These are phyloP conservation scores for Daldinia eschscholtzii DNA, from an alignment of 2,329 filamentous ascomycete genomes.

Conservation along the genomic window DNA sequence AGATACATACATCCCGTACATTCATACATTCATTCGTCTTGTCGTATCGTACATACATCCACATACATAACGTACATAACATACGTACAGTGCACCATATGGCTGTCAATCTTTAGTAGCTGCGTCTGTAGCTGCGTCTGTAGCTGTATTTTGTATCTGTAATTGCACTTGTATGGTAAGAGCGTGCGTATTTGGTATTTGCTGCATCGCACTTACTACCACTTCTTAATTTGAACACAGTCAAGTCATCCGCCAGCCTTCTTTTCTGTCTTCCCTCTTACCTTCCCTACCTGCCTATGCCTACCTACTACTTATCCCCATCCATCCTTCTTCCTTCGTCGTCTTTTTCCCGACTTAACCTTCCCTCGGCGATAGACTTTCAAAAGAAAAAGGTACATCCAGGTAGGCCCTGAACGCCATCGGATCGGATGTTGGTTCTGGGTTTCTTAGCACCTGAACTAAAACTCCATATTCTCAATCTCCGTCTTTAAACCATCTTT, in stretches of 20 bases:
- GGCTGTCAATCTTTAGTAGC: background rate
- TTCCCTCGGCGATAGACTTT: constrained; percentile 22
- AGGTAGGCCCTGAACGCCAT: constrained; percentile 27
- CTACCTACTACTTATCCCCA: constrained; percentile 18
- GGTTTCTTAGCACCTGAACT: constrained; percentile 1
- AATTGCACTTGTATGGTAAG: constrained; percentile 16
- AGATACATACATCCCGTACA: background rate
- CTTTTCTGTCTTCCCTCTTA: constrained; percentile 31
- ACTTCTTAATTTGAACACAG: constrained; percentile 28
- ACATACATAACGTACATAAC: background rate
- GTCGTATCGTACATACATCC: constrained; percentile 18
- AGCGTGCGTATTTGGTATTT: constrained; percentile 30
- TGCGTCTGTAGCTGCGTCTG: background rate
- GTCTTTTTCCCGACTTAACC: constrained; percentile 14
- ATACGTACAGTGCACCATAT: constrained; percentile 19
- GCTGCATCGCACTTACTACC: constrained; percentile 31
- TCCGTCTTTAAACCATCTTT: constrained; percentile 18
- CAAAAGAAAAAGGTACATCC: background rate
- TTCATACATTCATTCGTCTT: background rate
- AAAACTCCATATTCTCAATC: constrained; percentile 18
- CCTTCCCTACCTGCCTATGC: background rate
- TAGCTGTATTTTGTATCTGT: background rate
- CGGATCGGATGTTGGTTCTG: constrained; percentile 23
- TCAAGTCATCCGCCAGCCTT: constrained; percentile 32
- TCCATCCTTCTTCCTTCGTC: constrained; percentile 11